Base-by-base conservation (phyloP, 2,329 filamentous ascomycete genomes). In the Onygenales sp. region DNA sequence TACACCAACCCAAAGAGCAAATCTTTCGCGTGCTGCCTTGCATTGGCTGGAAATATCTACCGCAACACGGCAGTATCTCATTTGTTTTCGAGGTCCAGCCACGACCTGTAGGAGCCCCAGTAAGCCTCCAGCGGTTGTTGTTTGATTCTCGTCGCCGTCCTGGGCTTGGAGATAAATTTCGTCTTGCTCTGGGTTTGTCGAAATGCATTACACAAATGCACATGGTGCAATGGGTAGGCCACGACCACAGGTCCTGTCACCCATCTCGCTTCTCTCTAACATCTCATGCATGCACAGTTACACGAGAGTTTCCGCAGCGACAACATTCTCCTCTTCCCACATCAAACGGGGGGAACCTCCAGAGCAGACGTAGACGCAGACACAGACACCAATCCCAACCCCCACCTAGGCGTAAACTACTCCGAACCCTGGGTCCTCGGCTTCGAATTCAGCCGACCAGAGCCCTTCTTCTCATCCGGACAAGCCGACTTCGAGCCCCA, bases 241-340 rank as follows among this genome's bases (percentile, higher is more conserved):
- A 13, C 17, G 11, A 7, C 38, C 36, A 3, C 6, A 8, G 17
- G 3, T 27, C 5, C 21, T 27, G 21, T 27, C 32, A 41, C 7
- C 17, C 7, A 14, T 50, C 10, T 5, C 21, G 21, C 5, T 27
- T 27, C 5, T 27, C 21, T 27, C 21, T 27, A 27, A 27, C 21
- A 27, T 27, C 21, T 27, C 21, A 27, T 5, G 21, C 21, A 27
- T 14, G n/a, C 7, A 14, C n/a, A 50, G 50, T 42, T 59, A 2
- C 59, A 61, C 43, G 52, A 59, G 39, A 53, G 43, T 43, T 58
- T 61, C 48, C 51, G 59, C 6, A 60, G 59, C 41, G 52, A 58
- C 6, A 58, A 59, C 47, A 57, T 61, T 10, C 51, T 60, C 1
- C 54, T 61, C 43, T 59, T 60, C 41, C 55, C 55, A 5, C 43